These are phyloP conservation scores for Stephania japonica DNA, from an alignment of 164 flowering plant genomes.

Conservation along the genomic window DNA sequence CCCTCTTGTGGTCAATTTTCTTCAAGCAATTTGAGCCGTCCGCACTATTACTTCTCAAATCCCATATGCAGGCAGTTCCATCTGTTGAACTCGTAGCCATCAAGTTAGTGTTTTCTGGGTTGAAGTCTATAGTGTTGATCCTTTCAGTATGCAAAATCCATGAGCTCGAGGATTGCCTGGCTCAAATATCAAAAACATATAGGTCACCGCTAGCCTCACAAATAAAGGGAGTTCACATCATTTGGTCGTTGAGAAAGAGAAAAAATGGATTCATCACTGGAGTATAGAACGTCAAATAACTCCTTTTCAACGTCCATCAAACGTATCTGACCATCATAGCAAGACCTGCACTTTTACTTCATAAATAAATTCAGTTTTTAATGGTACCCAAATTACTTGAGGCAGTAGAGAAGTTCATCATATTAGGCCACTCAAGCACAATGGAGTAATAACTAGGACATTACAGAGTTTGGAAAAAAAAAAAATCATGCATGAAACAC, in stretches of 20 bases:
- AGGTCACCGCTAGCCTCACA: conserved; percentile 65
- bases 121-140: conserved; percentile 80
- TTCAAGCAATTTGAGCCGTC: conserved; percentile 32
- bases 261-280: conserved; percentile 43
- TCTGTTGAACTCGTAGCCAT: conserved; percentile 91
- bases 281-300: conserved; percentile 51
- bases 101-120: conserved; percentile 39
- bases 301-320: conserved; percentile 76
- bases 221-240: conserved; percentile 43
- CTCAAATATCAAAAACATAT: conserved; percentile 55
- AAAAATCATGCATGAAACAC: neutral
- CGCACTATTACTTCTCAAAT: conserved; percentile 48
- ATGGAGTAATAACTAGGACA: neutral
- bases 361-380: neutral
- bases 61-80: conserved; percentile 88
- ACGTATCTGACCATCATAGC: conserved; percentile 72
- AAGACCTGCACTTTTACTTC: conserved; percentile 41
- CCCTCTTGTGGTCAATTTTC: conserved; percentile 38
- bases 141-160: conserved; percentile 54
- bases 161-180: conserved; percentile 35
- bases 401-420: neutral
- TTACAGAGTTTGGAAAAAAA: neutral
- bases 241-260: conserved; percentile 50
- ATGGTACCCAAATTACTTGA: neutral
- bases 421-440: neutral